phyloP scores from a whole-genome alignment of 78 protist species.

The Dictyostelium citrinum region DNA sequence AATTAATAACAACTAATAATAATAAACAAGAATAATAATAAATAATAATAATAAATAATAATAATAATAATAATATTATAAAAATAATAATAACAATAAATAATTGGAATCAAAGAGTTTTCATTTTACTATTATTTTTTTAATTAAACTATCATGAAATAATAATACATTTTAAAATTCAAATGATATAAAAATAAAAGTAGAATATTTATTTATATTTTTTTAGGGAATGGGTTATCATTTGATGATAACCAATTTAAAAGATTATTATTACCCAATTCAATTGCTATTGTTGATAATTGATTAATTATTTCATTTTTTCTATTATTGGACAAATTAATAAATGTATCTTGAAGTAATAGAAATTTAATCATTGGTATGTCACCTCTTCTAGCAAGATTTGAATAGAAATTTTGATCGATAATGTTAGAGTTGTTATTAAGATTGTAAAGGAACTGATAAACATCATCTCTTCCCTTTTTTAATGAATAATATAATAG shows the following conservation, averaged over 20 bases:
- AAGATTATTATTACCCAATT: not conserved
- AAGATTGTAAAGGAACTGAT: not conserved
- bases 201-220: too few species aligned
- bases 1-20: too few species aligned
- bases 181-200: too few species aligned
- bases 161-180: too few species aligned
- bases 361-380: not conserved
- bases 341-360: not conserved
- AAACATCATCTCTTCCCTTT: not conserved
- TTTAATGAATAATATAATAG: not conserved
- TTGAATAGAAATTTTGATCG: not conserved
- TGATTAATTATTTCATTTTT: not conserved
- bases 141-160: too few species aligned
- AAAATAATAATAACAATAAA: too few species aligned
- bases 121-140: too few species aligned
- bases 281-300: not conserved
- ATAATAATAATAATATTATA: too few species aligned
- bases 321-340: not conserved
- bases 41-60: too few species aligned
- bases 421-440: not conserved
- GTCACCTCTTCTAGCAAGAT: not conserved
- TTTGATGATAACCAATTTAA: not conserved
- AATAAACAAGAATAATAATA: too few species aligned
- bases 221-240: too few species aligned
- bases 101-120: too few species aligned